phyloP scores from a whole-genome alignment of 495 filamentous ascomycete species.

The Cercophora samala region DNA sequence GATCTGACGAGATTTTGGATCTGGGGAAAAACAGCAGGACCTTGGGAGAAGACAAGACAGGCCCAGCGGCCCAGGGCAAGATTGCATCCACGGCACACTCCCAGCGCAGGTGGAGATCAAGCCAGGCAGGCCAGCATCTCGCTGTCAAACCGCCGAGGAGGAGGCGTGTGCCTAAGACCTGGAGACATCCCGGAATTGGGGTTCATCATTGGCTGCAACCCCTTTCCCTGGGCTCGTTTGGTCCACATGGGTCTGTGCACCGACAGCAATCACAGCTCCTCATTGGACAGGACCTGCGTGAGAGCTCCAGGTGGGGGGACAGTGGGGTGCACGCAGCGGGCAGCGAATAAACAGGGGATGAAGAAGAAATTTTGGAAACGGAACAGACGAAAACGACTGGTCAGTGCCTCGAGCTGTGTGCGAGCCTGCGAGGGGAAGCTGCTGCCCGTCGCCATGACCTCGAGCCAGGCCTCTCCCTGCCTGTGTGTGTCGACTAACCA shows the following conservation, averaged over 20 bases:
- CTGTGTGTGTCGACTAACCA: no score
- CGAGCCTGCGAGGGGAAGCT: neutral
- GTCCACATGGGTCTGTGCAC: slow-evolving; percentile 2
- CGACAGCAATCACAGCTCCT: neutral
- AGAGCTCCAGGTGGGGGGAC: slow-evolving; percentile 13
- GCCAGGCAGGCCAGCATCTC: slow-evolving; percentile 15
- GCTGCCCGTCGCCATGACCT: slow-evolving; percentile 8
- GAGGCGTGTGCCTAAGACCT: slow-evolving; percentile 22
- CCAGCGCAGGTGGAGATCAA: slow-evolving; percentile 23
- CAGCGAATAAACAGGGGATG: slow-evolving; percentile 17
- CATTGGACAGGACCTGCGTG: slow-evolving; percentile 20
- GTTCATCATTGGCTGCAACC: slow-evolving; percentile 23
- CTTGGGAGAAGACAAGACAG: slow-evolving; percentile 16
- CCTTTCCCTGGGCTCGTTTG: neutral
- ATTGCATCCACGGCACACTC: slow-evolving; percentile 21
- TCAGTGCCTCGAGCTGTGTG: slow-evolving; percentile 13
- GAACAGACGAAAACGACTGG: slow-evolving; percentile 17
- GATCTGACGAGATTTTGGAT: slow-evolving; percentile 26
- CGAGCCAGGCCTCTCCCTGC: slow-evolving; percentile 2
- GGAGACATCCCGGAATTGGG: slow-evolving; percentile 20
- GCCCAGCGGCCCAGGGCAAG: slow-evolving; percentile 22
- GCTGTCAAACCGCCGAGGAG: slow-evolving; percentile 19
- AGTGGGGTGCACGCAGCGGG: slow-evolving; percentile 13
- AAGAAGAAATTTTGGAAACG: slow-evolving; percentile 29
- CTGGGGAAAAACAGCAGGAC: slow-evolving; percentile 25